These are phyloP conservation scores for Phytomonas sp. DNA, from an alignment of 208 protist species.

Conservation along the genomic window DNA sequence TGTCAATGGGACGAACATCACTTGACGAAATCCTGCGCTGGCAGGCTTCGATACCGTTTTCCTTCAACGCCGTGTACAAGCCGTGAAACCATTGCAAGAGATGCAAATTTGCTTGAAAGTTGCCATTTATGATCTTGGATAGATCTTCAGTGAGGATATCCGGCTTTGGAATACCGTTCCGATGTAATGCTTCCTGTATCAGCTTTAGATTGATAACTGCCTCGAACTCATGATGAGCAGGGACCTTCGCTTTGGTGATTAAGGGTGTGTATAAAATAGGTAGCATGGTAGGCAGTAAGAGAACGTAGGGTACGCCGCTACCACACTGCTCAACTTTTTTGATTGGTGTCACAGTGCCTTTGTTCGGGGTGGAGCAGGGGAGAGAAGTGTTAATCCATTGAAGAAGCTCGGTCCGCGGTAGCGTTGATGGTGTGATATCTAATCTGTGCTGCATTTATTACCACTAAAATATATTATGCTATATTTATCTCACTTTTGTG, in stretches of 20 bases:
- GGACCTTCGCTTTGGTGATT: conserved; percentile 82
- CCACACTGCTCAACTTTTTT: conserved; percentile 79
- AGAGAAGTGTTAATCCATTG: conserved; percentile 64
- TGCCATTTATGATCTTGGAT: conserved; percentile 89
- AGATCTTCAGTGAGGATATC: conserved; percentile 71
- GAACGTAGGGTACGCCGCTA: conserved; percentile 86
- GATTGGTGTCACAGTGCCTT: conserved; percentile 22
- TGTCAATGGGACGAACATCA: background rate
- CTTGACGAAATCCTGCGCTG: conserved; percentile 15
- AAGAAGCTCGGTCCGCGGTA: conserved; percentile 60
- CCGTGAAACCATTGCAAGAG: conserved; percentile 96
- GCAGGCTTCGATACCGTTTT: conserved; percentile 25
- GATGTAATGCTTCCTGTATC: conserved; percentile 88
- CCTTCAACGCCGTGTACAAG: conserved; percentile 35
- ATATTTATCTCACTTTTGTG: background rate
- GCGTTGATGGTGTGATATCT: conserved; percentile 40
- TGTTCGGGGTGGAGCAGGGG: conserved; percentile 24
- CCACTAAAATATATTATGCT: conserved; percentile 1
- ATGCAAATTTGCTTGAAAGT: conserved; percentile 96
- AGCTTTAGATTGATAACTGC: conserved; percentile 95
- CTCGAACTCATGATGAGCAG: conserved; percentile 90
- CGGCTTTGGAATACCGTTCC: conserved; percentile 71
- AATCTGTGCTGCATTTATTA: conserved; percentile 28
- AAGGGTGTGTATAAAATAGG: conserved; percentile 70
- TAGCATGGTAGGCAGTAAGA: conserved; percentile 90